Conservation (phyloP, 2,329 filamentous ascomycete genomes). For the Paracoccidioides lutzii region DNA sequence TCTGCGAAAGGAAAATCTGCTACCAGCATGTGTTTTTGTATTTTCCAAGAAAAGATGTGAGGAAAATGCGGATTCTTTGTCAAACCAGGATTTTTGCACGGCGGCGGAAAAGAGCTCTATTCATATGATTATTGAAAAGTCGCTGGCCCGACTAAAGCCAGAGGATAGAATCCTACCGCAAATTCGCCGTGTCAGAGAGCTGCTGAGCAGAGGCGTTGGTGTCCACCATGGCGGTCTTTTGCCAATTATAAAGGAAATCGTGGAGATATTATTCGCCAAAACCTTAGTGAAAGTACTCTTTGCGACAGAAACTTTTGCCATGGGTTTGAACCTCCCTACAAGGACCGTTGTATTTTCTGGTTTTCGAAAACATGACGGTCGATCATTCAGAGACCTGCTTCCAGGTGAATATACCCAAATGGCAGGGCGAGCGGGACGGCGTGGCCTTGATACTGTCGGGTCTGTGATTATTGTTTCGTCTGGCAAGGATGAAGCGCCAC, state of each 20-base stretch:
- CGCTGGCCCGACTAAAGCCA: slow-evolving; percentile 75
- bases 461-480: slow-evolving; percentile 83
- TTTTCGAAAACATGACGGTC: slow-evolving; percentile 90
- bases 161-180: slow-evolving; percentile 87
- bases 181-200: slow-evolving; percentile 73
- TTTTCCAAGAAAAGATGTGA: slow-evolving; percentile 98
- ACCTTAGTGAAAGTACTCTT: slow-evolving; percentile 94
- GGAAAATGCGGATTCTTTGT: slow-evolving; percentile 89
- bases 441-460: slow-evolving; percentile 84
- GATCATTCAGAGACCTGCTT: slow-evolving; percentile 76
- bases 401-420: slow-evolving; percentile 98
- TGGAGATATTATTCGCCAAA: slow-evolving; percentile 91
- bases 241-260: slow-evolving; percentile 94
- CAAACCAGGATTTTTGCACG: slow-evolving; percentile 89
- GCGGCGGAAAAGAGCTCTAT: slow-evolving; percentile 90
- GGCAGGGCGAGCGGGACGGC: slow-evolving; percentile 85
- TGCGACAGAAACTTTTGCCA: slow-evolving; percentile 95
- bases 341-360: slow-evolving; percentile 96
- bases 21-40: slow-evolving; percentile 93
- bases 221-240: slow-evolving; percentile 91
- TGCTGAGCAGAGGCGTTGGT: slow-evolving; percentile 77
- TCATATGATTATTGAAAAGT: slow-evolving; percentile 95
- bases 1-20: slow-evolving; percentile 69
- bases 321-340: slow-evolving; percentile 92
- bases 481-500: slow-evolving; percentile 75